Evolutionary conservation across 2,329 filamentous ascomycete genomes (phyloP).

Genomic region (Cercospora sojina): DNA sequence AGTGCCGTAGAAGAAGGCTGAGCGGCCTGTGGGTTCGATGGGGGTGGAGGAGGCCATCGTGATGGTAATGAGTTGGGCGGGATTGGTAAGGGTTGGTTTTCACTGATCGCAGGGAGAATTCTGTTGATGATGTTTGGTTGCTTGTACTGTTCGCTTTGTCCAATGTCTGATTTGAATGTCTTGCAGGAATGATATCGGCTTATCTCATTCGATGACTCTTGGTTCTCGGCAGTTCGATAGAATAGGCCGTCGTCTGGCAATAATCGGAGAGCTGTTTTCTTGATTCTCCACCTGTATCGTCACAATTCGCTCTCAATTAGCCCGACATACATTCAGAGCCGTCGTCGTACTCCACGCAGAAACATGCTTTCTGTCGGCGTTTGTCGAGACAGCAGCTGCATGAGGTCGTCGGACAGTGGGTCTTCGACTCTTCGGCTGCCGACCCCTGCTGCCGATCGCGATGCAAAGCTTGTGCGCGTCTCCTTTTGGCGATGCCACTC

Average conservation of each 20-base stretch:
- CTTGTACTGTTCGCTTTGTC: background rate
- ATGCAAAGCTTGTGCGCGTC: conserved; percentile 8
- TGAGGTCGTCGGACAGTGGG: conserved; percentile 1
- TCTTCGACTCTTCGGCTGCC: background rate
- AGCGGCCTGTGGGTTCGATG: conserved; percentile 36
- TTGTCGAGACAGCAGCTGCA: background rate
- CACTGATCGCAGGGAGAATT: background rate
- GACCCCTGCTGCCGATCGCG: conserved; percentile 11
- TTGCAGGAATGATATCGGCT: background rate
- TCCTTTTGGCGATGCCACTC: conserved; percentile 5
- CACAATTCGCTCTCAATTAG: background rate
- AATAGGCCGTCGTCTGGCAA: no score
- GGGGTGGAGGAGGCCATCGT: background rate
- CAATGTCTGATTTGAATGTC: background rate
- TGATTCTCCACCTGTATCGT: no score
- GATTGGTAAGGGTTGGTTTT: background rate
- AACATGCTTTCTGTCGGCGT: background rate
- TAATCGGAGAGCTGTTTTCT: no score
- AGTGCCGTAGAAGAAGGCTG: conserved; percentile 66
- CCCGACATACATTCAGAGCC: background rate
- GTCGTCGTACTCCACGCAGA: background rate
- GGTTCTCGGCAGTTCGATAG: background rate
- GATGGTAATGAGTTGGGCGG: background rate
- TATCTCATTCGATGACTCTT: background rate
- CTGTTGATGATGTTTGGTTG: background rate